Evolutionary conservation across 495 filamentous ascomycete genomes (phyloP).

Genomic region (Pyrenula aspistea): DNA sequence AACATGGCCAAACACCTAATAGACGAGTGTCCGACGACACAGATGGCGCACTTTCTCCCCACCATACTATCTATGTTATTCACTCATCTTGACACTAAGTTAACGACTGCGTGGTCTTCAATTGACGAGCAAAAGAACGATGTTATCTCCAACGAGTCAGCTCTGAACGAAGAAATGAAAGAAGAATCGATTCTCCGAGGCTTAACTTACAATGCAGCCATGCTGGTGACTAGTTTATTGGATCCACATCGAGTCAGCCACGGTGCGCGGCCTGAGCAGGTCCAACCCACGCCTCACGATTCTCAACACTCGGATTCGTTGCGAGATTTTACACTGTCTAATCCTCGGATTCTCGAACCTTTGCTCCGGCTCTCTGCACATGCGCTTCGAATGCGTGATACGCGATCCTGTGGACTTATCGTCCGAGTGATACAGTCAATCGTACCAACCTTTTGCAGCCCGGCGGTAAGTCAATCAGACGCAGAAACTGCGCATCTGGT

Average conservation of each 20-base stretch:
- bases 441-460: slow-evolving; percentile 60
- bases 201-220: slow-evolving; percentile 79
- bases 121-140: slow-evolving; percentile 53
- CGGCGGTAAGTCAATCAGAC: slow-evolving; percentile 14
- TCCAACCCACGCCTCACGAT: not conserved
- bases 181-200: slow-evolving; percentile 93
- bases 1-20: slow-evolving; percentile 79
- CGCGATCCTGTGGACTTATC: slow-evolving; percentile 75
- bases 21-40: slow-evolving; percentile 73
- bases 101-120: slow-evolving; percentile 69
- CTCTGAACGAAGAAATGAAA: slow-evolving; percentile 93
- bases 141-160: slow-evolving; percentile 39
- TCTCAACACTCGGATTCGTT: slow-evolving; percentile 31
- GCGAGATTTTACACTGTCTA: slow-evolving; percentile 69
- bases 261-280: not conserved
- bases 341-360: slow-evolving; percentile 68
- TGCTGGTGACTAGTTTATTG: slow-evolving; percentile 77
- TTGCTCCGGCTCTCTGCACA: slow-evolving; percentile 86
- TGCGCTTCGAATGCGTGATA: slow-evolving; percentile 81
- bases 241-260: slow-evolving; percentile 48
- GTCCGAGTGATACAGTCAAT: slow-evolving; percentile 74
- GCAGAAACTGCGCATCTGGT: slow-evolving; percentile 52
- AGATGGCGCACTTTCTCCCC: slow-evolving; percentile 71
- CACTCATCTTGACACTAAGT: slow-evolving; percentile 72
- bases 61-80: slow-evolving; percentile 76